Percentiles rank a stretch among this genome's conserved stretches.
Conservation (phyloP, 768 basidiomycete species). For the Suillus cothurnatus region DNA sequence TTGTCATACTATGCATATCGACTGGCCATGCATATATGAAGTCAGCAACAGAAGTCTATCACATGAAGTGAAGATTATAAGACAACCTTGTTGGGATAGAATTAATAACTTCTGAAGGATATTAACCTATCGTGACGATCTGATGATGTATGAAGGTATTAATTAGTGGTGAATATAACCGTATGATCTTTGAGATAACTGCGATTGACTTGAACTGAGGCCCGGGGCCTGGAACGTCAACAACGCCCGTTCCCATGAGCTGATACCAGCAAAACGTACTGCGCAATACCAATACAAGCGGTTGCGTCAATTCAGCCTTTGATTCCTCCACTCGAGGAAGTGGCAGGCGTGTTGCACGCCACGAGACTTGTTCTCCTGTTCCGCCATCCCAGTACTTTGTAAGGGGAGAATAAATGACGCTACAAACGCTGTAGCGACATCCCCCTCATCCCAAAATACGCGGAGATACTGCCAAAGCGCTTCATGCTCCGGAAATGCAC, state of each 20-base stretch:
- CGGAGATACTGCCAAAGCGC: constrained; percentile 67
- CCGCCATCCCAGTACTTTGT: background rate
- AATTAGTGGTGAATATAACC: background rate
- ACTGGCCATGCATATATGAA: too few relatives aligned
- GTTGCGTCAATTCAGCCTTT: background rate
- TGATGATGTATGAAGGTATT: background rate
- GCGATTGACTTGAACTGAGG: background rate
- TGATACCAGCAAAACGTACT: too few relatives aligned
- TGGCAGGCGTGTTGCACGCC: constrained; percentile 72
- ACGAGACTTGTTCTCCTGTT: constrained; percentile 43
- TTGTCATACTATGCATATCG: too few relatives aligned
- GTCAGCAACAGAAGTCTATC: too few relatives aligned
- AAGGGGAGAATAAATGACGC: background rate
- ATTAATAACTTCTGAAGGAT: too few relatives aligned
- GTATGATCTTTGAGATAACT: background rate
- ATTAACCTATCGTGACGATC: too few relatives aligned
- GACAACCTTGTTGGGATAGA: too few relatives aligned
- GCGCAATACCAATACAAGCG: too few relatives aligned
- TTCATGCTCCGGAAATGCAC: constrained; percentile 57
- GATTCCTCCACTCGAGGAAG: constrained; percentile 47
- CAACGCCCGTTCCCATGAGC: background rate
- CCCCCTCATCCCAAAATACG: constrained; percentile 10
- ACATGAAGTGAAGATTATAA: too few relatives aligned
- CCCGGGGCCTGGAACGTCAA: background rate
- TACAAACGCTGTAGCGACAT: background rate